Evolutionary conservation across 768 basidiomycete genomes (phyloP).

Genomic region (Psilocybe cyanescens): DNA sequence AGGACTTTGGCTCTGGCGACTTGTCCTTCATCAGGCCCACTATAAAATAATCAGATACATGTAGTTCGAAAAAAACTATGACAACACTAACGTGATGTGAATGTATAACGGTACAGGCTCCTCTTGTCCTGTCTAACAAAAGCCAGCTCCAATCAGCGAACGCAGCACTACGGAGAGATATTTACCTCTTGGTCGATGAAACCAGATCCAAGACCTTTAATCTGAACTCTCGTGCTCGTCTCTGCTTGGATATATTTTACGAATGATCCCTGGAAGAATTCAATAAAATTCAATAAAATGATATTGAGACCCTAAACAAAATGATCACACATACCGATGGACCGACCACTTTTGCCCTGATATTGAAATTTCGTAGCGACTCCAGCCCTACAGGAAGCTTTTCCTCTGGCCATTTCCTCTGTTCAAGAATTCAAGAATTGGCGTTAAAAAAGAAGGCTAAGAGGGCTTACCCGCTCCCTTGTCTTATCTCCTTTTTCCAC

Average conservation of each 20-base stretch:
- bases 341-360: conserved; percentile 96
- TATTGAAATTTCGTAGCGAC: conserved; percentile 94
- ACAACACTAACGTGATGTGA: conserved; percentile 71
- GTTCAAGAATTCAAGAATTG: conserved; percentile 1
- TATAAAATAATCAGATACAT: conserved; percentile 15
- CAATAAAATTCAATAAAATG: neutral
- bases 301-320: too few relatives aligned
- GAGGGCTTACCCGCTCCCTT: conserved; percentile 61
- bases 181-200: conserved; percentile 70
- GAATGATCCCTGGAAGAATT: conserved; percentile 76
- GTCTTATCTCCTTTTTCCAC: conserved; percentile 76
- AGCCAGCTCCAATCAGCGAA: neutral
- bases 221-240: conserved; percentile 95
- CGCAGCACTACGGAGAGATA: neutral
- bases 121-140: conserved; percentile 68
- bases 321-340: conserved; percentile 65
- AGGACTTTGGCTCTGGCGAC: conserved; percentile 85
- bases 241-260: conserved; percentile 99
- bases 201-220: conserved; percentile 93
- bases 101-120: conserved; percentile 91
- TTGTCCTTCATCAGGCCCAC: conserved; percentile 86
- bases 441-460: neutral
- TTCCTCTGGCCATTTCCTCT: conserved; percentile 99
- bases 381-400: conserved; percentile 91
- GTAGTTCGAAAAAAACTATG: conserved; percentile 1